Evolutionary conservation across 352 stramenopile species (phyloP).

Genomic region (Phytopythium ostracodes): DNA sequence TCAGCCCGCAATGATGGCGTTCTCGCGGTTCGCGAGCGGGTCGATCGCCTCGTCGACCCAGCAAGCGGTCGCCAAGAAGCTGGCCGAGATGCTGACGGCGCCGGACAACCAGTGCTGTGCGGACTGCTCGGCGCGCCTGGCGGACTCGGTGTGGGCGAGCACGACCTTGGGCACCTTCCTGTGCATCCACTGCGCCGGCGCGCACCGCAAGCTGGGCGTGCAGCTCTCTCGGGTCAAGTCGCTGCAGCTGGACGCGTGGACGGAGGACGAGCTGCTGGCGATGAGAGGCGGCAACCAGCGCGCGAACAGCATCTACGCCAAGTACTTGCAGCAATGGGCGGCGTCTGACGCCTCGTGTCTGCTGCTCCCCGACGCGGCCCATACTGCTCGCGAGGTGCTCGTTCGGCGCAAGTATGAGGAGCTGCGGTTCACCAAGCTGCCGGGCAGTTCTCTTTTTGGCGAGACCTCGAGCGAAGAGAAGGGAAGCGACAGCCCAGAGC

Average conservation of each 20-base stretch:
- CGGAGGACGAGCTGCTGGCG: slow-evolving; percentile 55
- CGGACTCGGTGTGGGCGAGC: slow-evolving; percentile 91
- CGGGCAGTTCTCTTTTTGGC: slow-evolving; percentile 9
- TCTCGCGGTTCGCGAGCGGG: slow-evolving; percentile 23
- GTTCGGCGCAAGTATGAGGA: slow-evolving; percentile 71
- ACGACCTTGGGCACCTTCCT: slow-evolving; percentile 93
- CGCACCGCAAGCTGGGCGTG: slow-evolving; percentile 93
- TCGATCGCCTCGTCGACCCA: slow-evolving; percentile 19
- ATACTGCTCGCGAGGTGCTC: slow-evolving; percentile 33
- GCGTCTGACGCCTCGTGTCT: slow-evolving; percentile 30
- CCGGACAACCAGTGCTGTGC: slow-evolving; percentile 72
- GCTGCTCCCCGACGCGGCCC: slow-evolving; percentile 32
- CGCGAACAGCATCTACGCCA: slow-evolving; percentile 54
- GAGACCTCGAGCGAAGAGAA: slow-evolving; percentile 33
- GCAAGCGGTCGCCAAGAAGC: slow-evolving; percentile 41
- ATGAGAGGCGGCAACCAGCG: slow-evolving; percentile 79
- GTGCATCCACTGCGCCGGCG: slow-evolving; percentile 94
- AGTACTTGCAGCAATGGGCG: slow-evolving; percentile 53
- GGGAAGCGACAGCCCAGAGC: slow-evolving; percentile 47
- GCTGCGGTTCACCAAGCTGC: slow-evolving; percentile 57
- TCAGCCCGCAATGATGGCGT: slow-evolving; percentile 33
- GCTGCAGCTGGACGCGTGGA: slow-evolving; percentile 74
- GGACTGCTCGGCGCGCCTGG: slow-evolving; percentile 66
- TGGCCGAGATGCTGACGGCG: slow-evolving; percentile 59
- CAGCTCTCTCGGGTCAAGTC: slow-evolving; percentile 91